Base-by-base conservation (phyloP, 306 rosid species). In the Amphicarpaea edgeworthii region DNA sequence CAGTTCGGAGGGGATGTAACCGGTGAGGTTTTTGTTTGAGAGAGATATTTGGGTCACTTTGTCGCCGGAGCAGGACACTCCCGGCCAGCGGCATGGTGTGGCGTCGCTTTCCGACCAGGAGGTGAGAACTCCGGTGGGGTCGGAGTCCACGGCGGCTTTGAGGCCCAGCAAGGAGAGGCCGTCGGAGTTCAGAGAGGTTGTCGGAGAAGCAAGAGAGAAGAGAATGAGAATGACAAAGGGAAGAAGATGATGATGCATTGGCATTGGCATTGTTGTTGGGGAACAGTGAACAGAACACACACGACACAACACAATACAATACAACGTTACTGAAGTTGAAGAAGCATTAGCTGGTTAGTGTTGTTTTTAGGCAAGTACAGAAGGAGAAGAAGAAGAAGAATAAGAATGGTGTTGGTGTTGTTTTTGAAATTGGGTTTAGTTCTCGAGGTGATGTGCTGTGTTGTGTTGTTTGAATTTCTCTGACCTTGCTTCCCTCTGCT, bases 81-180 rank as follows among this genome's bases (percentile, higher is more conserved):
- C 93, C 0, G 78, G 38, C 97, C 97, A 92, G 53, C 47, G 90
- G n/a, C 97, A 92, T 1, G 97, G 92, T 21, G 87, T 77, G 8
- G 87, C 21, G 73, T 92, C 97, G 17, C 79, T 70, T 10, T 87
- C 92, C 6, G 86, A 85, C 97, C 97, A 92, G 10, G 89, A 78
- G 28, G 60, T 78, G 30, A 90, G 93, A 5, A 65, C 43, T 1
- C 81, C 83, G 15, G 77, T 16, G 5, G 96, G 96, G 73, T 92
- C 97, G 37, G 75, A 23, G 0, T 88, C 92, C 8, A 92, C 76
- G 21, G 97, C 96, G 73, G 93, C 90, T 75, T 92, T 92, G 57
- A 92, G 88, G 0, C 96, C 97, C 1, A 92, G 84, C n/a, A 92
- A 92, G 16, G 97, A 85, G 61, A 92, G 88, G 0, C 97, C 96